Base-by-base conservation (phyloP, 495 filamentous ascomycete species). In the Aspergillus baeticus region DNA sequence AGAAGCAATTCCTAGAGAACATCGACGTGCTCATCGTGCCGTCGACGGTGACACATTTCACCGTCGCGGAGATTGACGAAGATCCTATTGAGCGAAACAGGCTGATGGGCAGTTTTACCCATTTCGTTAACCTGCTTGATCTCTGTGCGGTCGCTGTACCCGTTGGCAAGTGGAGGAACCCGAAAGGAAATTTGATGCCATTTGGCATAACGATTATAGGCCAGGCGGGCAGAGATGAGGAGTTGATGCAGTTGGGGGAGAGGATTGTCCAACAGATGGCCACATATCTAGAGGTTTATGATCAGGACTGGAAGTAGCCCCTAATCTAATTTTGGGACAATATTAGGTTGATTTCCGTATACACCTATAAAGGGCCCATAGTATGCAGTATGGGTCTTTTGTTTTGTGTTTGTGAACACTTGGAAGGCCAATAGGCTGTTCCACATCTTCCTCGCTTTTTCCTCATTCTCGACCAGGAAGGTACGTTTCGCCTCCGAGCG, bases 181-280 rank as follows among this genome's bases (percentile, higher is more conserved):
- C 50, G 5, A 42, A 42, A 21, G 50, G 50, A 13, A 52, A 52
- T 33, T 29, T 52, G 36, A 42, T 52, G 50, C 50, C 50, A 1
- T 52, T 52, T 43, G 50, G 50, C 5, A 52, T 52, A 18, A 52
- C 50, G 11, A 15, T 52, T 1, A 52, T 52, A 33, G 50, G 50
- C 18, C 50, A 41, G 22, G 50, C 50, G 8, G 50, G 50, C 2
- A 38, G 50, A 11, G 50, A 52, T 52, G 15, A 31, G 8, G 50
- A 52, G 20, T 21, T 52, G 36, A 42, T 52, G 50, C 21, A 4
- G 7, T 33, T 52, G 14, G 50, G 50, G n/a, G 22, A 52, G 38
- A 33, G n/a, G 21, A 33, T 52, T 20, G 37, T 52, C 17, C 18
- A 51, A 21, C 17, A 39, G 3, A 51, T 41, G 35, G 29, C 21